A percentile compares a stretch with the other conserved stretches of the same genome.
Evolutionary conservation across 116 monocot species (phyloP).

Genomic region (Iris pallida): DNA sequence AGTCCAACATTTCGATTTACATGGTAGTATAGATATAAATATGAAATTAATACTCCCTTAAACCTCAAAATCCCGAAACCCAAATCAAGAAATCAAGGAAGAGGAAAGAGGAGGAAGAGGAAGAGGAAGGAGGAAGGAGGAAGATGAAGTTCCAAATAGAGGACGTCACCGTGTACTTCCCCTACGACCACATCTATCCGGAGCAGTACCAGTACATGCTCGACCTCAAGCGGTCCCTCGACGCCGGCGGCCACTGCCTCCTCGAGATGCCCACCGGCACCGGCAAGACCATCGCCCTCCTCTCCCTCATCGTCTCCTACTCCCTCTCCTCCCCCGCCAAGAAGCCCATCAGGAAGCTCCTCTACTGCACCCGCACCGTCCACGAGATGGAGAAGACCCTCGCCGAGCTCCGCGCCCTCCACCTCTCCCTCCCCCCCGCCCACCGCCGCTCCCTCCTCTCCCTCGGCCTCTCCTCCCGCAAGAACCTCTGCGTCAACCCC

Average conservation of each 20-base stretch:
- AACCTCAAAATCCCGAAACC: not conserved
- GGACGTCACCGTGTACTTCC: conserved; percentile 86
- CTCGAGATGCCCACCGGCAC: conserved; percentile 99
- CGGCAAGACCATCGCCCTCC: conserved; percentile 91
- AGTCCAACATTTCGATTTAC: too few species aligned
- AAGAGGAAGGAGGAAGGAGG: too few species aligned
- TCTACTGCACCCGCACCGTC: conserved; percentile 99
- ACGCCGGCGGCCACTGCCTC: conserved; percentile 89
- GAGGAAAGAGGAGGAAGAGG: too few species aligned
- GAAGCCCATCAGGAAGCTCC: conserved; percentile 45
- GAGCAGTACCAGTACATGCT: conserved; percentile 97
- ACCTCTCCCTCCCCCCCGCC: conserved; percentile 30
- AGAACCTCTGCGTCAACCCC: conserved; percentile 92
- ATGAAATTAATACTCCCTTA: not conserved
- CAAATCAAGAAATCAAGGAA: not conserved
- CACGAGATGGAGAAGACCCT: conserved; percentile 99
- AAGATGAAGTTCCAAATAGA: conserved; percentile 84
- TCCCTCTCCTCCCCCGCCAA: conserved; percentile 37
- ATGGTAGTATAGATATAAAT: too few species aligned
- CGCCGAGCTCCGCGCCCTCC: conserved; percentile 83
- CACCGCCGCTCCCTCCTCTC: conserved; percentile 40
- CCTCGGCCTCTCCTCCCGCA: conserved; percentile 84
- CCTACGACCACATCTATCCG: conserved; percentile 90
- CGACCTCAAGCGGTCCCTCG: conserved; percentile 87
- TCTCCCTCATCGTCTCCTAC: conserved; percentile 90